Conservation (phyloP, 495 filamentous ascomycete genomes). For the Aspergillus ostianus region DNA sequence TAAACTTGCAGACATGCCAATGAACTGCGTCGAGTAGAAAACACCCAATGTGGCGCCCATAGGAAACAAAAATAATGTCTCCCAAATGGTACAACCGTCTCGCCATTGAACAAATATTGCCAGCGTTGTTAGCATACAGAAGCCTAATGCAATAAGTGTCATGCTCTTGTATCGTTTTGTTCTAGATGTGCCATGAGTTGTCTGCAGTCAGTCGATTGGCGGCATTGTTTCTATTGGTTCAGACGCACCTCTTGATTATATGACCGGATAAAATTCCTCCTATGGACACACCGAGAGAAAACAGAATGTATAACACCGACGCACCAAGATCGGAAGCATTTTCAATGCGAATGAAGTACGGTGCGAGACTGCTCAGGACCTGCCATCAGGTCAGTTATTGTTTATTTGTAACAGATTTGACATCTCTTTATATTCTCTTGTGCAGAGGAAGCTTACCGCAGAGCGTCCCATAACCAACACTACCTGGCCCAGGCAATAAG, state of each 20-base stretch:
- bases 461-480: constrained; percentile 15
- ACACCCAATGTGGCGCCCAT: constrained; percentile 27
- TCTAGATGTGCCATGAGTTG: constrained; percentile 12
- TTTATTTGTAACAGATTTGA: too few relatives aligned
- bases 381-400: too few relatives aligned
- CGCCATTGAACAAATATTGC: constrained; percentile 32
- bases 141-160: constrained; percentile 15
- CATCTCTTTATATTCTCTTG: not conserved
- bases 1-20: constrained; percentile 25
- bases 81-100: constrained; percentile 20
- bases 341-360: constrained; percentile 28
- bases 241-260: constrained; percentile 29
- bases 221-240: not conserved
- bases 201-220: not conserved
- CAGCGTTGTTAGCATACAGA: constrained; percentile 17
- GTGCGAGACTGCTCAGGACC: constrained; percentile 19
- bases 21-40: constrained; percentile 30
- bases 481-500: constrained; percentile 18
- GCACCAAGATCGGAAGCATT: constrained; percentile 20
- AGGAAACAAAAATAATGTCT: constrained; percentile 20
- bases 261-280: constrained; percentile 24
- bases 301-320: constrained; percentile 11
- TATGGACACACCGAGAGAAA: constrained; percentile 18
- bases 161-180: constrained; percentile 27
- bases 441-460: constrained; percentile 15